Conservation (phyloP, 2,329 filamentous ascomycete genomes). For the Colletotrichum somersetense region DNA sequence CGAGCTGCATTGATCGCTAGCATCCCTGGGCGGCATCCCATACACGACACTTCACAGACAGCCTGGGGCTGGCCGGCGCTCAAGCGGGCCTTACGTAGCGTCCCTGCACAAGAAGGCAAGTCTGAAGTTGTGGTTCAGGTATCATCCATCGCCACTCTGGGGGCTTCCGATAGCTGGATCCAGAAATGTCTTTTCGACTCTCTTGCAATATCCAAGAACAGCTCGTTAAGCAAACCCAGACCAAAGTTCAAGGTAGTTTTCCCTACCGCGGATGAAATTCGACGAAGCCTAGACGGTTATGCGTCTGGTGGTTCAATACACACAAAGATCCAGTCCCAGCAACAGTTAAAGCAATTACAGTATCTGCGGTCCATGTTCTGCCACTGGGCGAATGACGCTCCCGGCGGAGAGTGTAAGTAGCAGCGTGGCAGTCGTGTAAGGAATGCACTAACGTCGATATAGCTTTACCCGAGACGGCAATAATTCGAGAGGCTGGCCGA, state of each 20-base stretch:
- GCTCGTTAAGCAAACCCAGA: constrained; percentile 43
- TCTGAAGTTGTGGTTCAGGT: constrained; percentile 73
- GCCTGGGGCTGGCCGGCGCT: constrained; percentile 84
- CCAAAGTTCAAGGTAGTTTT: constrained; percentile 80
- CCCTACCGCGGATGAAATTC: constrained; percentile 83
- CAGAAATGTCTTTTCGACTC: constrained; percentile 71
- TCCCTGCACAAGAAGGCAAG: constrained; percentile 60
- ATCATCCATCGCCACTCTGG: constrained; percentile 86
- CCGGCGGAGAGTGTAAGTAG: constrained; percentile 50
- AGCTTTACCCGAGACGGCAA: constrained; percentile 47
- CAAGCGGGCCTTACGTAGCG: constrained; percentile 66
- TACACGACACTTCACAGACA: constrained; percentile 62
- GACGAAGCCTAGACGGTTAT: constrained; percentile 83
- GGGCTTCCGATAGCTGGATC: constrained; percentile 78
- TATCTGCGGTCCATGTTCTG: constrained; percentile 79
- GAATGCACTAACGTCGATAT: constrained; percentile 23
- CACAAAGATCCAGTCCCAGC: constrained; percentile 77
- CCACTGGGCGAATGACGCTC: constrained; percentile 78
- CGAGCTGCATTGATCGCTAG: constrained; percentile 82
- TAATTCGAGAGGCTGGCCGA: constrained; percentile 66
- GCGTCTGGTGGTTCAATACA: constrained; percentile 83
- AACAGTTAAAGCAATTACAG: constrained; percentile 79
- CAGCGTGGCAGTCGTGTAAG: too few species aligned
- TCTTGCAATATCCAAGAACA: constrained; percentile 52
- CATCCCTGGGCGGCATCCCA: constrained; percentile 75